Evolutionary conservation across 2,329 filamentous ascomycete genomes (phyloP).

Genomic region (Gyromitra esculenta): DNA sequence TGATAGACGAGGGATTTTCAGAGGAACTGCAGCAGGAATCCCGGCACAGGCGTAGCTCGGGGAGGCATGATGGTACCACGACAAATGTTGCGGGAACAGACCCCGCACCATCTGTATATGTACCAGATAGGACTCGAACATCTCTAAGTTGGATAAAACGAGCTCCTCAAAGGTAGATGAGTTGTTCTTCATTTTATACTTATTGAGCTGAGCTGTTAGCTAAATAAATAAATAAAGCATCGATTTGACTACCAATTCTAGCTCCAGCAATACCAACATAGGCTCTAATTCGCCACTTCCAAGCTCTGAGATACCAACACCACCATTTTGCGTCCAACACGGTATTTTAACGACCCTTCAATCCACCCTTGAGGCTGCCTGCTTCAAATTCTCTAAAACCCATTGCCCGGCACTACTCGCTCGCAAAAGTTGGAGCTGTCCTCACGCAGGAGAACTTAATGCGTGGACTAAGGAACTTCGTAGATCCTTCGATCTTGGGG

Average conservation of each 20-base stretch:
- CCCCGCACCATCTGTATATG: neutral
- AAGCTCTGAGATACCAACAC: constrained; percentile 5
- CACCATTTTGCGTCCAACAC: constrained; percentile 23
- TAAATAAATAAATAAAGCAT: neutral
- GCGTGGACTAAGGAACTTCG: constrained; percentile 33
- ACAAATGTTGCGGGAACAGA: too few relatives aligned
- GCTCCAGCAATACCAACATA: neutral
- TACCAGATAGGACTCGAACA: neutral
- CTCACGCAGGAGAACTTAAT: constrained; percentile 33
- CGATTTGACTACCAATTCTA: neutral
- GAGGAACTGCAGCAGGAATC: constrained; percentile 29
- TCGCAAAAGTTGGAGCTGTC: constrained; percentile 21
- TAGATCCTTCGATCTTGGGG: constrained; percentile 1
- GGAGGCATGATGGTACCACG: neutral
- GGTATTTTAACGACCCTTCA: constrained; percentile 25
- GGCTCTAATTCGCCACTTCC: neutral
- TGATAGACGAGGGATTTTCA: constrained; percentile 31
- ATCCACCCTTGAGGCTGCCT: constrained; percentile 16
- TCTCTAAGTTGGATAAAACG: neutral
- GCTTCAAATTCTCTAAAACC: constrained; percentile 22
- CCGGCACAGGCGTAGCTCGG: constrained; percentile 1
- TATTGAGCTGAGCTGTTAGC: neutral
- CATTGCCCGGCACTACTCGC: constrained; percentile 18
- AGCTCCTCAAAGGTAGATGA: constrained; percentile 1
- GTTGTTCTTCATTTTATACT: neutral